Evolutionary conservation across 2,329 filamentous ascomycete genomes (phyloP), one percentile per base, ranked within the genome.

Genomic region (Epichloe sp.): DNA sequence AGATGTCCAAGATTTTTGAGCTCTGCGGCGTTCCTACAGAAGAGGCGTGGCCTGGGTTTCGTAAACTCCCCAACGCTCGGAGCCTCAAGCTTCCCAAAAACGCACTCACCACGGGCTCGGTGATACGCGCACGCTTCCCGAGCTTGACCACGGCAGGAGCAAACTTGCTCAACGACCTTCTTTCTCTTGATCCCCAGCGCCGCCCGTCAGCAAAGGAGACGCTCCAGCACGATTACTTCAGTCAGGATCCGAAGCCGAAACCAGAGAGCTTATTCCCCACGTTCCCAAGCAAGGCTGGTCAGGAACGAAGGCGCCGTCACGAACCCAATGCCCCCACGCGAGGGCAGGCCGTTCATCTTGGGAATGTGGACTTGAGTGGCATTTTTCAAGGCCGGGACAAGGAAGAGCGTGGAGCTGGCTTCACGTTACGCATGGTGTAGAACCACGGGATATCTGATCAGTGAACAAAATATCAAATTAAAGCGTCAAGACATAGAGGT

Each of bases 241-340:
- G 67, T 17, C 90, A 97, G 69, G 85, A 94, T 58, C 93, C 93
- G 1, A 86, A 86, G 54, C 88, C 90, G 1, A 97, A 97, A 70
- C 82, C 85, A 7, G 85, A 88, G 63, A 85, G 85, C 60, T 85
- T 98, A 83, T 97, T 98, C 63, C 93, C 93, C 2, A 97, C 93
- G 0, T 98, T 97, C 65, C 93, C 93, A 0, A 93, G 86, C 60
- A 96, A 95, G 67, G 93, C 93, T 0, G 88, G 89, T 1, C 86
- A 93, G 72, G 93, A 98, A 73, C 85, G 83, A 62, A 74, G 89
- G 58, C 74, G 87, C 56, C 74, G 79, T 38, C 74, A 79, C 53
- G 80, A 82, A 54, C 93, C 93, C 1, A 83, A 89, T 65, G 93
- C 93, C 6, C 93, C 93, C 0, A 79, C 78, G 40, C 75, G 91